Evolutionary conservation across 352 stramenopile species (phyloP).

Genomic region (Pythium angustatum): DNA sequence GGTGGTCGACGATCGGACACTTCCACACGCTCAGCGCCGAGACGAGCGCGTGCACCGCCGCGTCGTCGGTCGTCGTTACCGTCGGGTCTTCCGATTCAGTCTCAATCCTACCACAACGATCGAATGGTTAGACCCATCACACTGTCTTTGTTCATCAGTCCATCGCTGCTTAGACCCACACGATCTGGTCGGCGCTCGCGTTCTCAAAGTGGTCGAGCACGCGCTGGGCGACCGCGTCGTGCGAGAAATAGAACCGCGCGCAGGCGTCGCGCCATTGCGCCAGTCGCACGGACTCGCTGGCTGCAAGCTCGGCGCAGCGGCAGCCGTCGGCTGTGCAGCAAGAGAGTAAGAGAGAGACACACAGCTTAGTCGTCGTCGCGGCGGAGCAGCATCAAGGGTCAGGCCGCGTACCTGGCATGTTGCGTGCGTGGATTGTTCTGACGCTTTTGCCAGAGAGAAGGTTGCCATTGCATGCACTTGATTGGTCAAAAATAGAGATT

Average conservation of each 20-base stretch:
- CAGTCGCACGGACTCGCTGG: conserved; percentile 32
- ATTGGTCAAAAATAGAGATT: neutral
- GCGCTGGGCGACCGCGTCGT: conserved; percentile 56
- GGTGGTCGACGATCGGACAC: conserved; percentile 18
- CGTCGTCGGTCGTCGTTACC: conserved; percentile 1
- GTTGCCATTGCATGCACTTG: neutral
- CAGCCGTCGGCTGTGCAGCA: conserved; percentile 23
- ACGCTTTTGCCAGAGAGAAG: neutral
- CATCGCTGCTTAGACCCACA: conserved; percentile 27
- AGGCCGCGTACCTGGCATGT: neutral
- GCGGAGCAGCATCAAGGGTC: neutral
- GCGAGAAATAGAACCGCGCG: conserved; percentile 60
- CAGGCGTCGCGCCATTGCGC: conserved; percentile 62
- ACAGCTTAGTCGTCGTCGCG: neutral
- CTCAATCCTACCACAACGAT: conserved; percentile 20
- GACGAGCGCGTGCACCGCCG: conserved; percentile 12
- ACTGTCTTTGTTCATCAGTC: neutral
- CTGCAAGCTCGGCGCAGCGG: conserved; percentile 35
- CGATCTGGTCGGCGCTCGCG: conserved; percentile 63
- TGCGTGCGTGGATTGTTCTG: neutral
- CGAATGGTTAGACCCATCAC: neutral
- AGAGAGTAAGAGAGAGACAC: too few species aligned
- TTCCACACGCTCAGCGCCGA: conserved; percentile 5
- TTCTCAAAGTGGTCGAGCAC: conserved; percentile 73
- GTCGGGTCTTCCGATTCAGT: conserved; percentile 8